A percentile compares a stretch with the other conserved stretches of the same genome.
Conservation (phyloP, 257 asterid genomes). For the Solanum clarkiae region DNA sequence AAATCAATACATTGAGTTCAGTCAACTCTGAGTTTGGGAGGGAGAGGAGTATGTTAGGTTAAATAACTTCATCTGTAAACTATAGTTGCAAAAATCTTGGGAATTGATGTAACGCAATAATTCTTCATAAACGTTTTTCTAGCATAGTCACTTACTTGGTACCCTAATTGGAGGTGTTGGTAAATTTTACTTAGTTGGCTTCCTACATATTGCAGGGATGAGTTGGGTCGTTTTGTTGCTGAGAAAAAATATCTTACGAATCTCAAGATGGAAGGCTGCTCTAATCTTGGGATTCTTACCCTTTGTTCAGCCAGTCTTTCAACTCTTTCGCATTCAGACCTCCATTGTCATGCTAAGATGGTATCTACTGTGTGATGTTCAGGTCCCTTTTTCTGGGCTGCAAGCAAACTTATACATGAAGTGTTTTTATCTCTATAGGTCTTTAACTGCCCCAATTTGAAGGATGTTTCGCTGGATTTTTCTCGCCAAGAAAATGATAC, state of each 20-base stretch:
- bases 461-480: conserved; percentile 72
- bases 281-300: conserved; percentile 51
- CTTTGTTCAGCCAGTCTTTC: conserved; percentile 63
- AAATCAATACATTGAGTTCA: background rate
- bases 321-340: conserved; percentile 78
- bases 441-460: conserved; percentile 74
- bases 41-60: background rate
- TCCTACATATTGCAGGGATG: conserved; percentile 51
- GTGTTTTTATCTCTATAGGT: conserved; percentile 30
- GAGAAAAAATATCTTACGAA: conserved; percentile 63
- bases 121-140: background rate
- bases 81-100: background rate
- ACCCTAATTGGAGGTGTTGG: background rate
- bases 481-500: conserved; percentile 73
- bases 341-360: conserved; percentile 69
- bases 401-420: background rate
- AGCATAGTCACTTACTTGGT: background rate
- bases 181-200: background rate
- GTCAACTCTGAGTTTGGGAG: background rate
- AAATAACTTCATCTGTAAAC: background rate
- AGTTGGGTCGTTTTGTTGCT: conserved; percentile 69
- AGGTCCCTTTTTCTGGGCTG: background rate
- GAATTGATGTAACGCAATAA: background rate
- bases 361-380: conserved; percentile 16
- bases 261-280: conserved; percentile 96